Evolutionary conservation across 2,329 filamentous ascomycete genomes (phyloP).

Genomic region (Pseudogymnoascus verrucosus): DNA sequence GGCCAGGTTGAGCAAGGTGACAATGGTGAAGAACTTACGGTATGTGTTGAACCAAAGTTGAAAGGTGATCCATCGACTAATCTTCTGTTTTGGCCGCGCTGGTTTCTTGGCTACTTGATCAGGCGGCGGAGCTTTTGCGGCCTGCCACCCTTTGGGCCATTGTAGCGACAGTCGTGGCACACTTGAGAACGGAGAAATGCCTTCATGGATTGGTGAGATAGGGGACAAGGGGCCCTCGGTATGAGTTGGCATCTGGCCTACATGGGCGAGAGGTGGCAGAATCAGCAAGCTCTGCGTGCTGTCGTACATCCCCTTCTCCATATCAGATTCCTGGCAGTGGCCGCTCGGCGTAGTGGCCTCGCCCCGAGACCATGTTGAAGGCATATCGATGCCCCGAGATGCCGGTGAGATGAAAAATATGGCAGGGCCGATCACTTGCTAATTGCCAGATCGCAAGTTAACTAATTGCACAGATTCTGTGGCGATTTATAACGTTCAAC

Average conservation of each 20-base stretch:
- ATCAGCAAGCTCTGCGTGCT: slow-evolving; percentile 20
- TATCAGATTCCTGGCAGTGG: slow-evolving; percentile 21
- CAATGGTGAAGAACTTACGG: slow-evolving; percentile 33
- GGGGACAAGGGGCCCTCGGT: slow-evolving; percentile 20
- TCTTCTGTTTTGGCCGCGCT: slow-evolving; percentile 18
- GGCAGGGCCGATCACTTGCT: neutral
- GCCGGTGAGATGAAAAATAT: slow-evolving; percentile 8
- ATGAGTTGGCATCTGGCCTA: slow-evolving; percentile 17
- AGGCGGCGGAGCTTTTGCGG: slow-evolving; percentile 1
- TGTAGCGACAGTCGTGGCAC: slow-evolving; percentile 23
- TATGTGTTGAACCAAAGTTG: slow-evolving; percentile 36
- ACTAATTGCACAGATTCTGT: neutral
- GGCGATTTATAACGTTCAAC: neutral
- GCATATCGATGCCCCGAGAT: slow-evolving; percentile 16
- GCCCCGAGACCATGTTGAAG: slow-evolving; percentile 19
- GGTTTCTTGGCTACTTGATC: slow-evolving; percentile 11
- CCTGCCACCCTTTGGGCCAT: slow-evolving; percentile 16
- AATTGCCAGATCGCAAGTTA: neutral
- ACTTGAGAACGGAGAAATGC: slow-evolving; percentile 26
- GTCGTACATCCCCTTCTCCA: slow-evolving; percentile 31
- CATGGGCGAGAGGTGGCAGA: slow-evolving; percentile 19
- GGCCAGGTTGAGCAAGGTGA: slow-evolving; percentile 29
- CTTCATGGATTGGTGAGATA: slow-evolving; percentile 28
- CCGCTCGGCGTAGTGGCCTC: slow-evolving; percentile 11
- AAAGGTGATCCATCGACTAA: slow-evolving; percentile 29